phyloP scores from a whole-genome alignment of 1,139 yeast genomes.

The Saccharomyces pastorianus region DNA sequence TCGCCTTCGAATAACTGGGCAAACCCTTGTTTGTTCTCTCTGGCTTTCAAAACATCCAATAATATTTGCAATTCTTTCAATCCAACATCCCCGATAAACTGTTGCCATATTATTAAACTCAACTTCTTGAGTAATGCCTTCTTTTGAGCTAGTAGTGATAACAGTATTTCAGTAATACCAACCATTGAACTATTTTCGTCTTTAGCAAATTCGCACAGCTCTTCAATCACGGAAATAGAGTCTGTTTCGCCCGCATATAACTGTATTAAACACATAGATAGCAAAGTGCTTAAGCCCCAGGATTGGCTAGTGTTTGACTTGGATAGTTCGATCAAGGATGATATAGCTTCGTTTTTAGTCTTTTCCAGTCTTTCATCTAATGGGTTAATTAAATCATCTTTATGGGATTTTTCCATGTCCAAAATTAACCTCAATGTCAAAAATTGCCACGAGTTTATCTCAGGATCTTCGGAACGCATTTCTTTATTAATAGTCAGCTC shows the following conservation, averaged over 20 bases:
- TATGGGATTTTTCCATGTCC: slow-evolving; percentile 31
- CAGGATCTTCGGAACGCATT: slow-evolving; percentile 24
- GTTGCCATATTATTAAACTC: slow-evolving; percentile 71
- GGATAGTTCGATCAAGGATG: slow-evolving; percentile 42
- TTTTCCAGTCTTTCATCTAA: slow-evolving; percentile 49
- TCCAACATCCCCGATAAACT: slow-evolving; percentile 42
- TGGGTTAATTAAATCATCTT: slow-evolving; percentile 34
- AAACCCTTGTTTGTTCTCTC: slow-evolving; percentile 81
- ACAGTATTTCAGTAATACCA: slow-evolving; percentile 70
- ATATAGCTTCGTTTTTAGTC: slow-evolving; percentile 45
- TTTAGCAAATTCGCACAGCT: slow-evolving; percentile 50
- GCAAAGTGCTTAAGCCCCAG: slow-evolving; percentile 49
- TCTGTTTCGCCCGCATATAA: slow-evolving; percentile 74
- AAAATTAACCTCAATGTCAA: slow-evolving; percentile 33
- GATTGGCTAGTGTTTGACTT: slow-evolving; percentile 31
- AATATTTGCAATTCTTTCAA: slow-evolving; percentile 48
- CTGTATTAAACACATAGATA: slow-evolving; percentile 73
- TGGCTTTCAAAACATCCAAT: slow-evolving; percentile 59
- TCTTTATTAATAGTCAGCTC: slow-evolving; percentile 38
- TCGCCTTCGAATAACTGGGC: slow-evolving; percentile 63
- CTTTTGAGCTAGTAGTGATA: slow-evolving; percentile 68
- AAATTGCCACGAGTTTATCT: slow-evolving; percentile 50
- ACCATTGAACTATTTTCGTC: slow-evolving; percentile 40
- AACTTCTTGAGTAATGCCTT: slow-evolving; percentile 64
- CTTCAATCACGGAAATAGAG: slow-evolving; percentile 67